Evolutionary conservation across 2,329 filamentous ascomycete genomes (phyloP).

Genomic region (Trichoderma oligosporum): DNA sequence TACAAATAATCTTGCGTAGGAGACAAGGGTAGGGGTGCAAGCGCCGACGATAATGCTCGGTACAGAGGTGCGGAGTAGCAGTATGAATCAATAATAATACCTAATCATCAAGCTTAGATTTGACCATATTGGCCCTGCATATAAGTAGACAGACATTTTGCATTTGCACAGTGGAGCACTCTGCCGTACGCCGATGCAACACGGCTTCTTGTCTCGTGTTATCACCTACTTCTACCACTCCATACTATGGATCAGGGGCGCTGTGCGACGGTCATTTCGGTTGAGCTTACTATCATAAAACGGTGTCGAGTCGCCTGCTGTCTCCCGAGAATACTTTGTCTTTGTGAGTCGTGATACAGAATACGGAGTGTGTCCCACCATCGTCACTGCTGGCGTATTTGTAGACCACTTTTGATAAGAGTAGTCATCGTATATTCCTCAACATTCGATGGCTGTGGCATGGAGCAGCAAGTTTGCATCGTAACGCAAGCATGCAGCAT

Average conservation of each 20-base stretch:
- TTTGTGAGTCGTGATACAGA: neutral
- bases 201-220: neutral
- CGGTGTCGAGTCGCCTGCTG: neutral
- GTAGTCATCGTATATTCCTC: neutral
- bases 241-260: neutral
- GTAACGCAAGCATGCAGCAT: neutral
- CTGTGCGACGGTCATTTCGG: neutral
- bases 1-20: neutral
- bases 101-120: conserved; percentile 10
- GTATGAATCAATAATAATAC: neutral
- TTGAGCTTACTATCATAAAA: neutral
- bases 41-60: neutral
- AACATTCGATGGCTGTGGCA: neutral
- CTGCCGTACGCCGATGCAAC: neutral
- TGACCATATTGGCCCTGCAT: neutral
- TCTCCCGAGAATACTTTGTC: neutral
- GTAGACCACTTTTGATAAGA: neutral
- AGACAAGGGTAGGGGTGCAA: conserved; percentile 2
- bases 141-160: neutral
- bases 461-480: neutral
- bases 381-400: neutral
- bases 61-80: neutral
- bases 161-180: neutral
- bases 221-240: neutral
- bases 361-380: neutral